Conservation (phyloP, 2,329 filamentous ascomycete species). For the Fusarium globosum region DNA sequence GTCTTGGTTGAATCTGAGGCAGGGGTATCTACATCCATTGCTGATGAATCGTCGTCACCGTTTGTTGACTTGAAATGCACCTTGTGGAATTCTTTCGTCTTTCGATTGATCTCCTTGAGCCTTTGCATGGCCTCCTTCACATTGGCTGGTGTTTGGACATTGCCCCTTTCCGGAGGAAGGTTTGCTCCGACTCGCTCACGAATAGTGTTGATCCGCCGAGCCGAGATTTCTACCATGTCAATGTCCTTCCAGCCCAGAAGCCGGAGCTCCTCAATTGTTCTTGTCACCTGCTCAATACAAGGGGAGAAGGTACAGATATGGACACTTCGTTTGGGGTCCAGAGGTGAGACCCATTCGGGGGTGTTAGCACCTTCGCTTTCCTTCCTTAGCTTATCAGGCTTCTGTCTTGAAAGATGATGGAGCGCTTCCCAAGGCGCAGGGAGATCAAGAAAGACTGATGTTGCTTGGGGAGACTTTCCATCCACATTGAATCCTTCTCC, state of each 20-base stretch:
- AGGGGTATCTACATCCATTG: constrained; percentile 55
- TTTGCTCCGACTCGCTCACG: constrained; percentile 83
- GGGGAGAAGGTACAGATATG: constrained; percentile 95
- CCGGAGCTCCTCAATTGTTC: constrained; percentile 84
- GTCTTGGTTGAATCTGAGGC: constrained; percentile 43
- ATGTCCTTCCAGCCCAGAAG: constrained; percentile 90
- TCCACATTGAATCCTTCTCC: constrained; percentile 75
- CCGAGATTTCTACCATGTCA: constrained; percentile 89
- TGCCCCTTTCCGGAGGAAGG: constrained; percentile 72
- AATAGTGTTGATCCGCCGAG: constrained; percentile 82
- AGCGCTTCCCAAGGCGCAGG: constrained; percentile 85
- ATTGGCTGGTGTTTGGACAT: constrained; percentile 75
- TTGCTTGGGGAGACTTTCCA: constrained; percentile 70
- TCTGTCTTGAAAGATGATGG: constrained; percentile 74
- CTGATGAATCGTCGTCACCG: constrained; percentile 47
- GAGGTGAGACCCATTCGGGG: constrained; percentile 63
- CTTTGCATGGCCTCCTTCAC: constrained; percentile 83
- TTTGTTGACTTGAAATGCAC: constrained; percentile 37
- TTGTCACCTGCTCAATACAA: constrained; percentile 94
- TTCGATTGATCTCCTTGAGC: constrained; percentile 77
- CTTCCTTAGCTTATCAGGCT: constrained; percentile 40
- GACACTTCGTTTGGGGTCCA: constrained; percentile 77
- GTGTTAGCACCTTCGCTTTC: constrained; percentile 38
- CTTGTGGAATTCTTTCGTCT: constrained; percentile 73
- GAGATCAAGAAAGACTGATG: constrained; percentile 81